Evolutionary conservation across 176 grass and related monocot species (phyloP).

Genomic region (Carex pumila): DNA sequence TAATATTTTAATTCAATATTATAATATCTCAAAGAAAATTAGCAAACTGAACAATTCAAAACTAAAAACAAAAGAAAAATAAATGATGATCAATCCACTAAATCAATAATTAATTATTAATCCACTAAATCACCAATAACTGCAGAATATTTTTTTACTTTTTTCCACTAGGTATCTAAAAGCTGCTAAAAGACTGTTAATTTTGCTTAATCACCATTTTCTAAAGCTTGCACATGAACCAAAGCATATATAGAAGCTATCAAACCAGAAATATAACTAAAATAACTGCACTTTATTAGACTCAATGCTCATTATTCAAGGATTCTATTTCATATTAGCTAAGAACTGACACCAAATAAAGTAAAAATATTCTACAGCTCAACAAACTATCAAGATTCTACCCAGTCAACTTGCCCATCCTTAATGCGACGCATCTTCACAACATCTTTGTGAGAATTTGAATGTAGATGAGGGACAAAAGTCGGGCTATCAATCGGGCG

Average conservation of each 20-base stretch:
- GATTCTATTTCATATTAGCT: background rate
- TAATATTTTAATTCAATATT: background rate
- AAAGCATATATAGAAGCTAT: background rate
- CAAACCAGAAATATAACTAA: background rate
- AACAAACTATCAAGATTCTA: slow-evolving; percentile 4
- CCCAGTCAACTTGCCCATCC: background rate
- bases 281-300: background rate
- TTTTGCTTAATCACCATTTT: background rate
- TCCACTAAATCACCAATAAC: background rate
- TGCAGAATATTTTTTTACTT: background rate
- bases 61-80: background rate
- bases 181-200: background rate
- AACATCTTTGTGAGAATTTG: slow-evolving; percentile 98
- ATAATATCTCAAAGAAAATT: background rate
- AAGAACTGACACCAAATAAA: background rate
- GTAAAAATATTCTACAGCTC: background rate
- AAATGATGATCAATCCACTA: background rate
- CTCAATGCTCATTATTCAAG: background rate
- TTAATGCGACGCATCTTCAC: slow-evolving; percentile 57
- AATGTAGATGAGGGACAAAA: slow-evolving; percentile 76
- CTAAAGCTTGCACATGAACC: background rate
- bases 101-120: background rate
- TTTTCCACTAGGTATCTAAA: background rate
- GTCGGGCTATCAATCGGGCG: slow-evolving; percentile 86
- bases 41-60: background rate